phyloP scores from a whole-genome alignment of 2,329 filamentous ascomycete species.

The Cladosporium sp. region DNA sequence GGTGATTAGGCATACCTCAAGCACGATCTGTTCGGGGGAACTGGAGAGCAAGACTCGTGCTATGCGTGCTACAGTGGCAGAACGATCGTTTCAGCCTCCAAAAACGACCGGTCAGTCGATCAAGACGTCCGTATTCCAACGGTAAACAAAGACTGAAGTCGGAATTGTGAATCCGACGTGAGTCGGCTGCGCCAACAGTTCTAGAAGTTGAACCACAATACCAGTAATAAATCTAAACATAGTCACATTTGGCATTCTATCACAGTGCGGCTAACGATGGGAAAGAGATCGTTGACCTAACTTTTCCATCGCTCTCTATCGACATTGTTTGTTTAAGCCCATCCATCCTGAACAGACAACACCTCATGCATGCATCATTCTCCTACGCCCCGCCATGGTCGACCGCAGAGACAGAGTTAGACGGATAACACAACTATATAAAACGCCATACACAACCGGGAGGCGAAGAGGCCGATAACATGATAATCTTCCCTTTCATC shows the following conservation, averaged over 20 bases:
- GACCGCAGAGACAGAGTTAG: background rate
- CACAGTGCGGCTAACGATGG: background rate
- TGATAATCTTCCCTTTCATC: background rate
- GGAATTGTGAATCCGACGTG: no score
- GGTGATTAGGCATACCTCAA: no score
- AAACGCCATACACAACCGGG: background rate
- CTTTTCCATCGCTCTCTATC: background rate
- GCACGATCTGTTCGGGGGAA: no score
- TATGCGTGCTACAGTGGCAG: no score
- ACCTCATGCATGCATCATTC: background rate
- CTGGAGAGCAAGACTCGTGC: no score
- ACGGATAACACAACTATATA: background rate
- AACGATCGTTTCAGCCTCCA: no score
- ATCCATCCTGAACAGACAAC: background rate
- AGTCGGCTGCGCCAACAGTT: no score
- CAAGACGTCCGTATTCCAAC: no score
- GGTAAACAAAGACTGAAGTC: no score
- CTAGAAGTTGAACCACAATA: no score
- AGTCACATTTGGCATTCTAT: slow-evolving; percentile 6
- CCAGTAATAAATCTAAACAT: background rate
- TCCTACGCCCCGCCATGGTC: background rate
- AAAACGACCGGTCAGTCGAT: no score
- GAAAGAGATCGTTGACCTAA: background rate
- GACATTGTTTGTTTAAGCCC: no score
- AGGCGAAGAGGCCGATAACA: background rate